These are phyloP conservation scores for Russula sp. DNA, from an alignment of 768 basidiomycete genomes.

Conservation along the genomic window DNA sequence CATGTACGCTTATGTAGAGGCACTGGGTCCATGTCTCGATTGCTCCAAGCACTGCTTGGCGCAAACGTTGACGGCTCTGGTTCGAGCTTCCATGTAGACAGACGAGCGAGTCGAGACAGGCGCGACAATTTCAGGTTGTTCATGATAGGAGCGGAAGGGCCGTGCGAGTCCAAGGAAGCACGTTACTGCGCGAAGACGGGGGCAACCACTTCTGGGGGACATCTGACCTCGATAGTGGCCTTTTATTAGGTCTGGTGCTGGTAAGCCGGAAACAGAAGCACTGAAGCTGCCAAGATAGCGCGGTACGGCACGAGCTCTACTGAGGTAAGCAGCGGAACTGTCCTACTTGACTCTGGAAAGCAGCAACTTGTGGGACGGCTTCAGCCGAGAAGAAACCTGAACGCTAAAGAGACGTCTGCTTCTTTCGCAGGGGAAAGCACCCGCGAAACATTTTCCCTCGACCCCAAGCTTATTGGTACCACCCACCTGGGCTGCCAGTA, in stretches of 20 bases:
- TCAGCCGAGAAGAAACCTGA: no score
- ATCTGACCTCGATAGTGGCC: background rate
- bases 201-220: no score
- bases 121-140: background rate
- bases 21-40: constrained; percentile 76
- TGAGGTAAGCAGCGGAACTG: background rate
- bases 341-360: no score
- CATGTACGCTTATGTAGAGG: constrained; percentile 56
- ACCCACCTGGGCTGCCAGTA: no score
- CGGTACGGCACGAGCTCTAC: background rate
- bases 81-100: constrained; percentile 45
- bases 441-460: no score
- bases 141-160: background rate
- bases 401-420: no score
- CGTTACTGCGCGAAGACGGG: background rate
- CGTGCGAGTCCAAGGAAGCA: background rate
- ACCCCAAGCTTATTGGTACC: no score
- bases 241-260: background rate
- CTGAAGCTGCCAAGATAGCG: background rate
- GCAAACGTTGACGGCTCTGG: constrained; percentile 52
- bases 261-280: background rate
- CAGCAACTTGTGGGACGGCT: no score
- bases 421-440: no score
- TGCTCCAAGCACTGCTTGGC: constrained; percentile 54
- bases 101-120: constrained; percentile 13